Base-by-base conservation (phyloP, 148 eudicot genomes). In the Rhododendron williamsianum region DNA sequence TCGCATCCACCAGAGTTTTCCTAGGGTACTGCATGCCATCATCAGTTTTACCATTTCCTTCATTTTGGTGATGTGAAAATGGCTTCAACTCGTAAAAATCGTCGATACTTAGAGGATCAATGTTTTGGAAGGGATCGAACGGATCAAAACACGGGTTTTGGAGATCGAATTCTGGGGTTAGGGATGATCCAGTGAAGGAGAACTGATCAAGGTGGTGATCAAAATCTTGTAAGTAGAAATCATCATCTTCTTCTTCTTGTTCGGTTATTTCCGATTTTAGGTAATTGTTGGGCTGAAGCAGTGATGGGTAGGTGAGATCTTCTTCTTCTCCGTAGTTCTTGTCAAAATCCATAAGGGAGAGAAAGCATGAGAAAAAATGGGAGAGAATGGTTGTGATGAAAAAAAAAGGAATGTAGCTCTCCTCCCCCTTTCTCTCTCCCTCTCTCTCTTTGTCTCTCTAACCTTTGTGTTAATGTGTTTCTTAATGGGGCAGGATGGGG, bases 31-130 rank as follows among this genome's bases (percentile, higher is more conserved):
- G 85, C 69, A 89, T 76, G 43, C 46, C 74, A 11, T 35, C 18
- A 4, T 87, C 76, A 30, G 19, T 71, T 30, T 3, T 30, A 33
- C 76, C 76, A 30, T 71, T 71, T 33, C 76, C 76, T 71, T 71
- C 76, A 71, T 33, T 27, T 67, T 67, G 73, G 5, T 67, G 73
- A 27, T 67, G 15, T 30, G 38, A 33, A 83, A 88, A 87, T 51
- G 93, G 93, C 80, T 92, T 94, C 16, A 84, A 81, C 76, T 94
- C 94, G 5, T 84, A 85, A 65, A 92, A 81, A 82, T 93, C 93
- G 43, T 93, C 94, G 30, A 89, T 46, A 58, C 83, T 80, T 38
- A 89, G 81, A 6, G 87, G 78, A 56, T 80, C 86, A 23, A 73
- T 84, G 65, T 81, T 80, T 71, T 88, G 33, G 33, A 91, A 63